A percentile compares a stretch with the other conserved stretches of the same genome.
These are phyloP conservation scores for Eragrostis nindensis DNA, from an alignment of 176 grass and related monocot genomes.

Conservation along the genomic window DNA sequence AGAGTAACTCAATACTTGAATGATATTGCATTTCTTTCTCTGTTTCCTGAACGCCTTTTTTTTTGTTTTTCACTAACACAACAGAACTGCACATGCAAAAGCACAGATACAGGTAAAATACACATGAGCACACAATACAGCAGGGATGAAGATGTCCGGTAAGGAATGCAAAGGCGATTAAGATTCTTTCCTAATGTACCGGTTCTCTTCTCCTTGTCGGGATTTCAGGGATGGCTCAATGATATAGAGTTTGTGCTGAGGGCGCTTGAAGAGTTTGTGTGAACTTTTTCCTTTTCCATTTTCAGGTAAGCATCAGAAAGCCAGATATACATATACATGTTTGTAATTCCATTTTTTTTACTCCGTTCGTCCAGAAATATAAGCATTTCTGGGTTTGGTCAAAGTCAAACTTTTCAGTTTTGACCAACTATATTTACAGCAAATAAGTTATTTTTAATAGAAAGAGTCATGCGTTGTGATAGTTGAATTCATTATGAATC, in stretches of 20 bases:
- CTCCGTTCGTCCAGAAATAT: too few species aligned
- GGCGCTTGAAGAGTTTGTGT: background rate
- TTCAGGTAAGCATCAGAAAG: constrained; percentile 26
- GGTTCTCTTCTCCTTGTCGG: constrained; percentile 32
- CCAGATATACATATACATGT: constrained; percentile 10
- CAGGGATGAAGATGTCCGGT: constrained; percentile 22
- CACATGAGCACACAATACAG: constrained; percentile 21
- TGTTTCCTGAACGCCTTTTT: constrained; percentile 23
- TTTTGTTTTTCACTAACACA: constrained; percentile 24
- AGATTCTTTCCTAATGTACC: constrained; percentile 55
- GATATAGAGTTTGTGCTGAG: constrained; percentile 14
- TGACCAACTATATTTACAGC: too few species aligned
- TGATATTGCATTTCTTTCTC: background rate
- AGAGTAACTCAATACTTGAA: constrained; percentile 15
- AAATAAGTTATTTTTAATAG: too few species aligned
- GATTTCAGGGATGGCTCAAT: constrained; percentile 52
- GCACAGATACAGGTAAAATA: background rate
- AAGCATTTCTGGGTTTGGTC: too few species aligned
- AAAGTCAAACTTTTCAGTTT: too few species aligned
- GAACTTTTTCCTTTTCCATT: background rate
- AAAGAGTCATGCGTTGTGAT: too few species aligned
- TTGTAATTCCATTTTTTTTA: background rate
- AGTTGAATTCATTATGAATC: too few species aligned
- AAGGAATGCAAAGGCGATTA: constrained; percentile 45
- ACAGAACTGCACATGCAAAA: constrained; percentile 19